Conservation (phyloP, 768 basidiomycete species). For the Boletus pseudopeckii region DNA sequence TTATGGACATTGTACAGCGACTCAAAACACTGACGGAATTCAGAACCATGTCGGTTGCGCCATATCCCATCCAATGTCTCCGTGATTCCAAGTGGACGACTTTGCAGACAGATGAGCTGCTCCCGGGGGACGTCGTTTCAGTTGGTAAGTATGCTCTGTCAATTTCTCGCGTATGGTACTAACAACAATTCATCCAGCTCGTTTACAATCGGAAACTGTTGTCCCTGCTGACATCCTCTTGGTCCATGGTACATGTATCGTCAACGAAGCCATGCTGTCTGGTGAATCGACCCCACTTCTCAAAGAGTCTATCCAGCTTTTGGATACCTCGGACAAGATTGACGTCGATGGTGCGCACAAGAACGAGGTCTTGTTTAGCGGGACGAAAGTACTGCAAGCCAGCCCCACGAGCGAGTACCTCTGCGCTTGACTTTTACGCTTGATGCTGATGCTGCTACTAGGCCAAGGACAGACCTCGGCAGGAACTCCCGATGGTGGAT, state of each 20-base stretch:
- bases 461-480: constrained; percentile 38
- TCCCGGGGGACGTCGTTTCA: constrained; percentile 89
- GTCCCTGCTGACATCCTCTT: constrained; percentile 93
- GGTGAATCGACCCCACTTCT: constrained; percentile 97
- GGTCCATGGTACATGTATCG: constrained; percentile 89
- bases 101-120: constrained; percentile 79
- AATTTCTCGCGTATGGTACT: neutral
- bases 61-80: constrained; percentile 81
- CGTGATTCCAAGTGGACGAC: constrained; percentile 78
- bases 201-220: constrained; percentile 74
- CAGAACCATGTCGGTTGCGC: constrained; percentile 91
- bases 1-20: constrained; percentile 50
- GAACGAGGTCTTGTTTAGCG: constrained; percentile 87
- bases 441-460: constrained; percentile 2
- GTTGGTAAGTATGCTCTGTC: constrained; percentile 52
- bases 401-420: constrained; percentile 37
- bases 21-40: constrained; percentile 91
- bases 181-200: constrained; percentile 39
- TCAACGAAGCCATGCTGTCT: constrained; percentile 99
- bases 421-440: neutral
- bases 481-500: constrained; percentile 86
- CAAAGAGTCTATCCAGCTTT: constrained; percentile 90
- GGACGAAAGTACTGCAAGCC: constrained; percentile 95
- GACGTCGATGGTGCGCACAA: constrained; percentile 87
- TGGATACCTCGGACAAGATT: constrained; percentile 68